These are phyloP conservation scores for Debaryomyces maramus DNA, from an alignment of 805 yeast genomes.

Conservation along the genomic window DNA sequence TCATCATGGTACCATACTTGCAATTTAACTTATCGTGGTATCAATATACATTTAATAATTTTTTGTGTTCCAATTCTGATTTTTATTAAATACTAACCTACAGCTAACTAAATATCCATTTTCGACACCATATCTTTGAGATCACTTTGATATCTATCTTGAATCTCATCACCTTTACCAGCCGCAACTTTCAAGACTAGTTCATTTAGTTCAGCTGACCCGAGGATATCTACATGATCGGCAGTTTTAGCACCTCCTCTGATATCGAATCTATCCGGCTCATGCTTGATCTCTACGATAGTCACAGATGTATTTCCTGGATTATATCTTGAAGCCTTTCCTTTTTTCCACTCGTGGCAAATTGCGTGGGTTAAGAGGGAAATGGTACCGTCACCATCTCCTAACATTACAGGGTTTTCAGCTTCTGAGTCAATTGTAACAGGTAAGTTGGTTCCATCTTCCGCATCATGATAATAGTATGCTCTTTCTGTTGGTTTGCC, in stretches of 20 bases:
- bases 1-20: constrained; percentile 1
- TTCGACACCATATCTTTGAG: constrained; percentile 60
- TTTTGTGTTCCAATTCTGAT: neutral
- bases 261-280: constrained; percentile 90
- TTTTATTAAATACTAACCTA: neutral
- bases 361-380: constrained; percentile 82
- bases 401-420: constrained; percentile 65
- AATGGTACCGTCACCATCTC: constrained; percentile 97
- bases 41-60: neutral
- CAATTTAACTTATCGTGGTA: neutral
- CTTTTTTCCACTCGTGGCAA: constrained; percentile 88
- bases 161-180: constrained; percentile 71
- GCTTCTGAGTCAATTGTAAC: constrained; percentile 70
- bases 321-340: constrained; percentile 61
- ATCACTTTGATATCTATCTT: constrained; percentile 57
- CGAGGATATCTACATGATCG: constrained; percentile 95
- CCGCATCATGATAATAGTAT: constrained; percentile 71
- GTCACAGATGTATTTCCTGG: constrained; percentile 76
- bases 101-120: constrained; percentile 43
- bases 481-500: constrained; percentile 96
- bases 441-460: constrained; percentile 54
- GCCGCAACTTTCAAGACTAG: constrained; percentile 76
- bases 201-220: constrained; percentile 90
- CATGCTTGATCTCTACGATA: constrained; percentile 87
- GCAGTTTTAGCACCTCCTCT: constrained; percentile 98